Percentiles rank a stretch among this genome's conserved stretches.
These are phyloP conservation scores for Geotrichum candidum DNA, from an alignment of 1,139 yeast genomes.

Conservation along the genomic window DNA sequence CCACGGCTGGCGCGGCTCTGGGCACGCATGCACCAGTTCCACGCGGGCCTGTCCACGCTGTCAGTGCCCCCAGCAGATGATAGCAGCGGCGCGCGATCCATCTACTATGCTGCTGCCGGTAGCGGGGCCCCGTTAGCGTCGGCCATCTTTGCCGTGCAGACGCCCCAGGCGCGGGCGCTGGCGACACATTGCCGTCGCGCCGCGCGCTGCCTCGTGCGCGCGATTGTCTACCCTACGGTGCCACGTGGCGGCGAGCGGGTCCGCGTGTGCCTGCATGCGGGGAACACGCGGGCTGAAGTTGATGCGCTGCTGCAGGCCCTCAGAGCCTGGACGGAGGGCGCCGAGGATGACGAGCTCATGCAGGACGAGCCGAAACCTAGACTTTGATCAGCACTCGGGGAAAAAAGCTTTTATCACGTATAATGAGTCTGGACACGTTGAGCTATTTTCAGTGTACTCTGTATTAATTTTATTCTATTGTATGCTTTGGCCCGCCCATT, in stretches of 20 bases:
- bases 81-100: constrained; percentile 21
- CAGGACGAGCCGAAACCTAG: background rate
- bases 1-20: background rate
- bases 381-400: background rate
- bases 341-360: background rate
- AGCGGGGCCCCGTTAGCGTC: constrained; percentile 8
- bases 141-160: constrained; percentile 23
- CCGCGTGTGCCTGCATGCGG: constrained; percentile 27
- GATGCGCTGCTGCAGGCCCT: constrained; percentile 20
- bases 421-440: too few relatives aligned
- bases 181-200: constrained; percentile 22
- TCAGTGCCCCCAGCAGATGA: constrained; percentile 17
- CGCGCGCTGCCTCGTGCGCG: constrained; percentile 25
- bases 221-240: constrained; percentile 30
- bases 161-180: constrained; percentile 23
- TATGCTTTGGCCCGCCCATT: too few relatives aligned
- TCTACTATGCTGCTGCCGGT: constrained; percentile 9
- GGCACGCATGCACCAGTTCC: background rate
- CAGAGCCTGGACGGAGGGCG: constrained; percentile 13
- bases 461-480: too few relatives aligned
- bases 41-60: background rate
- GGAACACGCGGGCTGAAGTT: constrained; percentile 21
- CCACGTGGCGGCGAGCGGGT: constrained; percentile 28
- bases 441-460: too few relatives aligned
- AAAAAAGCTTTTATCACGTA: background rate